Percentiles rank a stretch among this genome's conserved stretches.
Evolutionary conservation across 148 eudicot species (phyloP).

Genomic region (Talinum fruticosum): DNA sequence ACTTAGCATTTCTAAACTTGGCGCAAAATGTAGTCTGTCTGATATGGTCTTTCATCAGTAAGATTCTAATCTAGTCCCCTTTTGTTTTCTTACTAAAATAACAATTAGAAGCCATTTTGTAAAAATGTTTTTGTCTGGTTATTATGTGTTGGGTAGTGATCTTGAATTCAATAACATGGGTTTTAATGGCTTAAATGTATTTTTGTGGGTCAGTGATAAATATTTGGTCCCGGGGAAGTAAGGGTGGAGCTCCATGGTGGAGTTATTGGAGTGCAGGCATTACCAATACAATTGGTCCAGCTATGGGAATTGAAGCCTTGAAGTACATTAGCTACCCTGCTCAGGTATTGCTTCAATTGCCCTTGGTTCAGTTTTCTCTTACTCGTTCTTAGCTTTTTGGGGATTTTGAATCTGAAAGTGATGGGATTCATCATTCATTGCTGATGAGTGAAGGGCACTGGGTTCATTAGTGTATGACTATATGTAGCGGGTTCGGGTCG

Average conservation of each 20-base stretch:
- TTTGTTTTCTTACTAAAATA: background rate
- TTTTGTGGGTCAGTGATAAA: conserved; percentile 56
- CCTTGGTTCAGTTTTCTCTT: too few species aligned
- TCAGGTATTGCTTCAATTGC: conserved; percentile 51
- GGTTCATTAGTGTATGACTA: background rate
- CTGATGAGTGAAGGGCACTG: background rate
- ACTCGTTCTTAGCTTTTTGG: background rate
- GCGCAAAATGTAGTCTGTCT: conserved; percentile 92
- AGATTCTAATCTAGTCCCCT: conserved; percentile 29
- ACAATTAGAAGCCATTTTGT: background rate
- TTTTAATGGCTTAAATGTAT: conserved; percentile 2
- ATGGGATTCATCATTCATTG: conserved; percentile 2
- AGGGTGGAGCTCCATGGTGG: conserved; percentile 94
- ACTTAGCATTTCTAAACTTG: conserved; percentile 81
- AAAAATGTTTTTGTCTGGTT: background rate
- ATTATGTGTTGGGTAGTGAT: background rate
- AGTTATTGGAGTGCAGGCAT: conserved; percentile 99
- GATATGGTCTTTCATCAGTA: conserved; percentile 87
- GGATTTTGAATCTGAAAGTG: conserved; percentile 7
- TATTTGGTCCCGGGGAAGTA: conserved; percentile 64
- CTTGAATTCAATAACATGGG: background rate
- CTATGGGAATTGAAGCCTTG: conserved; percentile 97
- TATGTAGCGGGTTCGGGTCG: too few species aligned
- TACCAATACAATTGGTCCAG: conserved; percentile 97
- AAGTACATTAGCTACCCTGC: conserved; percentile 98